Evolutionary conservation across 495 filamentous ascomycete genomes (phyloP), one percentile per base, ranked within the genome.

Genomic region (Xylaria curta): DNA sequence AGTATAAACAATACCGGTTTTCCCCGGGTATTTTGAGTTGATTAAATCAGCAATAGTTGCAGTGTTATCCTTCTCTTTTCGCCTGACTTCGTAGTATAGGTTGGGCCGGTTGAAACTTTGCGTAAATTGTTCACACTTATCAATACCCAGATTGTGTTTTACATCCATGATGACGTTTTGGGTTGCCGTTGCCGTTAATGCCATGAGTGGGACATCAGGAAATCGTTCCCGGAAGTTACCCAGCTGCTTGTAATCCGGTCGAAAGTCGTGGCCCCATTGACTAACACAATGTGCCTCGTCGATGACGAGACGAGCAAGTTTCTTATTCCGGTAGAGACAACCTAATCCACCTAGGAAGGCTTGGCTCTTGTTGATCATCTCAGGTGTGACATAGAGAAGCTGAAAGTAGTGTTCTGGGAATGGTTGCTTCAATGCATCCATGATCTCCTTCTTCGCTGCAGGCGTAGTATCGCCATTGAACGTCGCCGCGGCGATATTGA

Each of bases 231-330:
- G 87, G 56, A 98, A 79, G 59, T 87, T 84, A 24, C 94, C 94
- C 1, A 99, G 85, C 44, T 89, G 84, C 77, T 97, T 97, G 81
- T 99, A 99, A 79, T 98, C 97, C 0, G 95, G 95, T 38, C 97
- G 91, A 78, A 99, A 99, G 79, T 99, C 96, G 76, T 99, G 96
- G 15, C 96, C 96, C 96, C 96, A 99, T 80, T 98, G 94, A 80
- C 95, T 98, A 28, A 99, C 95, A 79, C 96, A 99, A 78, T 99
- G 96, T 19, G 96, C 96, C 80, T 99, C 96, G 73, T 99, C 96
- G 60, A 99, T 96, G 42, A 98, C 97, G 63, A 99, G 89, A 46
- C 96, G 89, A 12, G 96, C 96, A 15, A 99, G 88, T 70, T 88
- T 91, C 8, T 85, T 80, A 36, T 88, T 88, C 21, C 73, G 73